phyloP scores from a whole-genome alignment of 139 green algal genomes.

The Edaphochlamys debaryana region DNA sequence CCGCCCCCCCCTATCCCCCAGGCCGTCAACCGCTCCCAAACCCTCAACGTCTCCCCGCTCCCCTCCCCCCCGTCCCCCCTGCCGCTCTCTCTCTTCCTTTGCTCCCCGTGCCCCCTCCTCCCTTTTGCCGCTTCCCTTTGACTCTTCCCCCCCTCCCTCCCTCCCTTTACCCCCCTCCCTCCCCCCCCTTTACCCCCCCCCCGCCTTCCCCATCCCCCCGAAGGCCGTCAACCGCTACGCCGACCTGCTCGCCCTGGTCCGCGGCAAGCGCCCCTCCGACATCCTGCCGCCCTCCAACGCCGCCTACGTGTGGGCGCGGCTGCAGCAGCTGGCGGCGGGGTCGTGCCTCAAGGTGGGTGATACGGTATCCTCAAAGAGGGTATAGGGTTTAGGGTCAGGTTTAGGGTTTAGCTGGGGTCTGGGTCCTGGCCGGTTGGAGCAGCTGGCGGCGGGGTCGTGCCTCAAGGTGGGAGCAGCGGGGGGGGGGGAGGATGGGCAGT shows the following conservation, averaged over 20 bases:
- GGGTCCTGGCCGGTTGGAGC: slow-evolving; percentile 64
- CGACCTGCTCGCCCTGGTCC: slow-evolving; percentile 67
- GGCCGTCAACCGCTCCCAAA: too few species aligned
- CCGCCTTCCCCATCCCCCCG: background rate
- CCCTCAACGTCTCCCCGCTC: too few species aligned
- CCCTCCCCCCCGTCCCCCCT: too few species aligned
- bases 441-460: slow-evolving; percentile 69
- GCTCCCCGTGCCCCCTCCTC: too few species aligned
- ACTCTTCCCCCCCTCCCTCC: too few species aligned
- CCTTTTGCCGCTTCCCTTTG: too few species aligned
- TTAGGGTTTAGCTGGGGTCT: too few species aligned
- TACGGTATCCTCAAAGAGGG: background rate
- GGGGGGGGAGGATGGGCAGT: too few species aligned
- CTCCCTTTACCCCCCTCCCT: too few species aligned
- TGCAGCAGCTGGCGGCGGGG: slow-evolving; percentile 67
- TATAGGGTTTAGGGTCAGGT: too few species aligned
- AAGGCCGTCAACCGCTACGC: slow-evolving; percentile 74
- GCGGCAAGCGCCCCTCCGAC: slow-evolving; percentile 64
- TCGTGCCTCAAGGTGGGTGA: slow-evolving; percentile 66
- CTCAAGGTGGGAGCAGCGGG: slow-evolving; percentile 56
- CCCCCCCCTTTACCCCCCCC: background rate
- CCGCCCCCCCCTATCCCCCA: too few species aligned
- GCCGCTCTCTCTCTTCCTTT: too few species aligned
- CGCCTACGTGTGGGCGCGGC: slow-evolving; percentile 72
- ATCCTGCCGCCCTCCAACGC: slow-evolving; percentile 73